These are phyloP conservation scores for Apiotrichum laibachii DNA, from an alignment of 1,284 basidiomycete species.

Conservation along the genomic window DNA sequence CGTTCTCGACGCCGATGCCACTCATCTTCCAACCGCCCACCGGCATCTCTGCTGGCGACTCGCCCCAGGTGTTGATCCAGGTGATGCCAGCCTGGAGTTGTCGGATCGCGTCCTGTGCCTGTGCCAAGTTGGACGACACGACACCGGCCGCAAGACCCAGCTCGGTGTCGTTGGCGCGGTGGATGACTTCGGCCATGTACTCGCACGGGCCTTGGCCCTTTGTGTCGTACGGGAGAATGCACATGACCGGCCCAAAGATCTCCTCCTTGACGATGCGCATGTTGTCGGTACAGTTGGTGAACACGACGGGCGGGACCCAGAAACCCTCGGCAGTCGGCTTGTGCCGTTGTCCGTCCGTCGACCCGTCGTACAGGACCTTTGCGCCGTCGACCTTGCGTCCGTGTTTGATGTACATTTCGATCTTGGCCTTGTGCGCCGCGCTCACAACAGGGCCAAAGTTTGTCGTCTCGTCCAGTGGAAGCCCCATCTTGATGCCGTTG, in stretches of 20 bases:
- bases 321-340: slow-evolving; percentile 21
- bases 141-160: slow-evolving; percentile 87
- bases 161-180: slow-evolving; percentile 74
- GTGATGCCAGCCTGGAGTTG: slow-evolving; percentile 80
- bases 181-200: slow-evolving; percentile 53
- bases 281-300: slow-evolving; percentile 39
- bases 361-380: slow-evolving; percentile 21
- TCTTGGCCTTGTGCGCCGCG: slow-evolving; percentile 16
- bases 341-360: slow-evolving; percentile 1
- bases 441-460: slow-evolving; percentile 22
- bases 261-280: slow-evolving; percentile 47
- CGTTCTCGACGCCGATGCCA: slow-evolving; percentile 22
- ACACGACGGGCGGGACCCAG: slow-evolving; percentile 45
- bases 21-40: slow-evolving; percentile 26
- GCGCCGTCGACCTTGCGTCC: slow-evolving; percentile 18
- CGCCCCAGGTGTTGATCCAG: slow-evolving; percentile 26
- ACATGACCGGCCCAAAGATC: slow-evolving; percentile 55
- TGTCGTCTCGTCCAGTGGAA: slow-evolving; percentile 17
- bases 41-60: slow-evolving; percentile 23
- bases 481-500: slow-evolving; percentile 20
- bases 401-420: slow-evolving; percentile 16
- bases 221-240: slow-evolving; percentile 49
- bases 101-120: slow-evolving; percentile 77
- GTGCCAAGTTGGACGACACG: slow-evolving; percentile 77
- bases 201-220: slow-evolving; percentile 19